Percentiles rank a stretch among this genome's conserved stretches.
These are phyloP conservation scores for Schizochytrium sp. DNA, from an alignment of 108 stramenopile genomes.

Conservation along the genomic window DNA sequence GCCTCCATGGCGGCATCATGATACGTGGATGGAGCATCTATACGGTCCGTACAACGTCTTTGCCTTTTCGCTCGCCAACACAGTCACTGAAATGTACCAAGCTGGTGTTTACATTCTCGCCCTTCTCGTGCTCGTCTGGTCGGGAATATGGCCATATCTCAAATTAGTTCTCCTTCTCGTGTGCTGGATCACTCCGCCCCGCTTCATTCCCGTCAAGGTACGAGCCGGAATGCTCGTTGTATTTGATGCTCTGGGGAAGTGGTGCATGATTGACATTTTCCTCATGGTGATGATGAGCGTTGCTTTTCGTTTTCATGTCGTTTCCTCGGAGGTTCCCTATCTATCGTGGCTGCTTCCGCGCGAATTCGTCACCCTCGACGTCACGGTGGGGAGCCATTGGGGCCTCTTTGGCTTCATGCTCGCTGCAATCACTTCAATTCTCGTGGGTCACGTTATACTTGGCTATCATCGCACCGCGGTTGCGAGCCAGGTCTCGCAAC, in stretches of 20 bases:
- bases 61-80: conserved; percentile 46
- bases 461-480: conserved; percentile 58
- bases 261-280: conserved; percentile 77
- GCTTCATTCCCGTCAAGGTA: neutral
- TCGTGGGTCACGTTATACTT: conserved; percentile 64
- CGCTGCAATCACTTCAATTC: conserved; percentile 68
- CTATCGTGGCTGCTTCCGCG: conserved; percentile 62
- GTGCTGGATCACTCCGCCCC: conserved; percentile 54
- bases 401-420: conserved; percentile 78
- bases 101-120: conserved; percentile 76
- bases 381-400: neutral
- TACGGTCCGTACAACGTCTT: neutral
- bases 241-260: conserved; percentile 76
- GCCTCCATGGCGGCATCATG: neutral
- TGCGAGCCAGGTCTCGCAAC: neutral
- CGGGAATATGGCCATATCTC: conserved; percentile 81
- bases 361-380: conserved; percentile 16
- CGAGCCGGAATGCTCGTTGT: conserved; percentile 63
- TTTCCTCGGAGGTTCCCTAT: conserved; percentile 40
- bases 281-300: conserved; percentile 78
- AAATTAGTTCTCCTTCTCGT: conserved; percentile 67
- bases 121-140: conserved; percentile 67
- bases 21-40: neutral
- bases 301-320: conserved; percentile 73
- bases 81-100: conserved; percentile 64